Evolutionary conservation across 176 grass and related monocot genomes (phyloP), one percentile per base, ranked within the genome.

Genomic region (Carex myosuroides): DNA sequence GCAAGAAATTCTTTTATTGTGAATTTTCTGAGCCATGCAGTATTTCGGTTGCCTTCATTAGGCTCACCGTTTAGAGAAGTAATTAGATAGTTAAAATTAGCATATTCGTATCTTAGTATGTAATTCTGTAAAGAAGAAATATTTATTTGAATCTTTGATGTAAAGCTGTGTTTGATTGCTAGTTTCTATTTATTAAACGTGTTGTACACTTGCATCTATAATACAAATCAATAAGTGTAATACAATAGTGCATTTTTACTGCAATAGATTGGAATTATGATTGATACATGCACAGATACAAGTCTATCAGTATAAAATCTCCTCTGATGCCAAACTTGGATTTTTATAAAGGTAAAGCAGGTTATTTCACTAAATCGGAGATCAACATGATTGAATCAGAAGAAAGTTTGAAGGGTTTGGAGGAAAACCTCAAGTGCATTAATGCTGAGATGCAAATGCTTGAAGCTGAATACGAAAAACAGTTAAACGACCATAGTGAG

Each of bases 381-480:
- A n/a, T 48, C 50, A 16, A 70, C 52, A 83, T 21, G 42, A 10
- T 84, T 13, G 85, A 90, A 24, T 79, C 87, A 70, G 87, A 91
- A 84, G 26, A 14, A 13, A 92, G 55, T 53, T 48, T 67, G 72
- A 88, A 88, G 83, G 86, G 56, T 60, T 61, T 88, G 70, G 66
- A 33, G 41, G 91, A 85, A 75, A 85, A 93, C 55, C 73, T 76
- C 41, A 86, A 62, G 65, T 71, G 12, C 12, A 55, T 85, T 14
- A 84, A 86, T 41, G 59, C 71, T 78, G 85, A 94, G 88, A 53
- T 94, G 79, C 82, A 82, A 13, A 37, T 80, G 29, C 44, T 97
- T 79, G 88, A 97, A 68, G 72, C 14, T 80, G 94, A 89, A 56
- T 97, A 92, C 24, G 59, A 90, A 60, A 94, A 90, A 4, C 86